phyloP scores from a whole-genome alignment of 768 basidiomycete genomes.

The Podaxis carcinomalis region DNA sequence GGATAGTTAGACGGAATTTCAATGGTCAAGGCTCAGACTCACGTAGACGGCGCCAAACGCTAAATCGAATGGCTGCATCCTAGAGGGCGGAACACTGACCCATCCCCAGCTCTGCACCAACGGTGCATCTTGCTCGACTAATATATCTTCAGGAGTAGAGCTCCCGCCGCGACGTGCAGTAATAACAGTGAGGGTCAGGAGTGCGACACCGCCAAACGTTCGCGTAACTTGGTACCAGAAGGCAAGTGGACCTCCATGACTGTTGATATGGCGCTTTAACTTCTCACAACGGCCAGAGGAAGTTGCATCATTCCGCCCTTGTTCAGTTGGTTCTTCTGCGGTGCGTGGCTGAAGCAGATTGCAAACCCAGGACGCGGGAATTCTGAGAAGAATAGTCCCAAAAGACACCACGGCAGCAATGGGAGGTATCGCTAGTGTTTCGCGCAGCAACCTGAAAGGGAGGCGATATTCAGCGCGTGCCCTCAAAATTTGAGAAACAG shows the following conservation, averaged over 20 bases:
- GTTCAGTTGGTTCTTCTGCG: background rate
- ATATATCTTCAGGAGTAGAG: background rate
- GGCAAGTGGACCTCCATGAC: conserved; percentile 42
- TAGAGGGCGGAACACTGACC: conserved; percentile 10
- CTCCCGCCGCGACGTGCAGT: conserved; percentile 28
- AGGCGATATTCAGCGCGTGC: background rate
- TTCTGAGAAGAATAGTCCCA: conserved; percentile 27
- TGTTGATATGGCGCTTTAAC: conserved; percentile 32
- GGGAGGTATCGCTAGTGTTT: conserved; percentile 32
- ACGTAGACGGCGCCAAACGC: conserved; percentile 15
- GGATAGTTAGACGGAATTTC: conserved; percentile 16
- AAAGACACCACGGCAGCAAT: conserved; percentile 30
- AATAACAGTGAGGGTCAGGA: conserved; percentile 48
- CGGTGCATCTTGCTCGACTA: conserved; percentile 25
- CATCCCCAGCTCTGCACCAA: conserved; percentile 11
- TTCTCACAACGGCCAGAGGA: conserved; percentile 27
- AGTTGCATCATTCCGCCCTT: background rate
- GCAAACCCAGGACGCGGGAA: conserved; percentile 16
- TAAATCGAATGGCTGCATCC: conserved; percentile 24
- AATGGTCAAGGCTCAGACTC: conserved; percentile 21
- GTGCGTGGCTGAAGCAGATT: background rate
- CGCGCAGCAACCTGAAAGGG: conserved; percentile 10
- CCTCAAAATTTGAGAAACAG: background rate
- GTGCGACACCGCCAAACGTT: conserved; percentile 36
- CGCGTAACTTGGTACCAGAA: conserved; percentile 45